phyloP scores from a whole-genome alignment of 1,284 basidiomycete genomes.

The Trichosporon sp. region DNA sequence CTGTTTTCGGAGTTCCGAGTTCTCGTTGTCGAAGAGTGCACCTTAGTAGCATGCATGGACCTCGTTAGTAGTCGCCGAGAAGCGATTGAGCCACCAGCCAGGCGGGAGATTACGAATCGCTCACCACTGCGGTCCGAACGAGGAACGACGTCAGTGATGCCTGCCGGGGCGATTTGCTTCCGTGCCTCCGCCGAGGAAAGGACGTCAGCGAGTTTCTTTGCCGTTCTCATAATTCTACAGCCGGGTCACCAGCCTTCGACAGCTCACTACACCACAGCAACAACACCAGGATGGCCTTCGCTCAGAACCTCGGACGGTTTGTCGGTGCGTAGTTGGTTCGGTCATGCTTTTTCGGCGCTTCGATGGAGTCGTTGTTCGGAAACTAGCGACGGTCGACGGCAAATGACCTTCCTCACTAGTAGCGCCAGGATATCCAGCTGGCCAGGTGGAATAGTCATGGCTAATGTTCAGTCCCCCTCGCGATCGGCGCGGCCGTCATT shows the following conservation, averaged over 20 bases:
- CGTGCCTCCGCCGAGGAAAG: conserved; percentile 2
- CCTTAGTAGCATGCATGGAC: neutral
- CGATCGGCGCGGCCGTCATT: conserved; percentile 66
- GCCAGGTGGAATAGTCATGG: neutral
- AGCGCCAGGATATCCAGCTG: too few species aligned
- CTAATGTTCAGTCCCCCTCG: conserved; percentile 67
- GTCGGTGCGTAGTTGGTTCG: conserved; percentile 33
- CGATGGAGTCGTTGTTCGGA: neutral
- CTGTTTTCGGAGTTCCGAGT: neutral
- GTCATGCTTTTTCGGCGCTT: too few species aligned
- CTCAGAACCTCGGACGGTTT: conserved; percentile 42
- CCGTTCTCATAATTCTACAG: conserved; percentile 13
- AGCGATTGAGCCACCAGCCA: neutral
- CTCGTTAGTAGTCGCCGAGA: neutral
- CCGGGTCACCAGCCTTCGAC: conserved; percentile 4
- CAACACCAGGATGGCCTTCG: conserved; percentile 36
- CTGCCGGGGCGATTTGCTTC: conserved; percentile 1
- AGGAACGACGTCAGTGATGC: conserved; percentile 14
- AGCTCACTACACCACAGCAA: neutral
- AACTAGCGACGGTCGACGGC: conserved; percentile 7
- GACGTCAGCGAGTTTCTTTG: conserved; percentile 19
- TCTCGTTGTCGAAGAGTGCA: neutral
- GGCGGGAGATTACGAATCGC: conserved; percentile 5
- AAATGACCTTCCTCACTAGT: neutral
- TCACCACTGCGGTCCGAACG: conserved; percentile 1